These are phyloP conservation scores for Dothistroma septosporum DNA, from an alignment of 2,329 filamentous ascomycete species.

Conservation along the genomic window DNA sequence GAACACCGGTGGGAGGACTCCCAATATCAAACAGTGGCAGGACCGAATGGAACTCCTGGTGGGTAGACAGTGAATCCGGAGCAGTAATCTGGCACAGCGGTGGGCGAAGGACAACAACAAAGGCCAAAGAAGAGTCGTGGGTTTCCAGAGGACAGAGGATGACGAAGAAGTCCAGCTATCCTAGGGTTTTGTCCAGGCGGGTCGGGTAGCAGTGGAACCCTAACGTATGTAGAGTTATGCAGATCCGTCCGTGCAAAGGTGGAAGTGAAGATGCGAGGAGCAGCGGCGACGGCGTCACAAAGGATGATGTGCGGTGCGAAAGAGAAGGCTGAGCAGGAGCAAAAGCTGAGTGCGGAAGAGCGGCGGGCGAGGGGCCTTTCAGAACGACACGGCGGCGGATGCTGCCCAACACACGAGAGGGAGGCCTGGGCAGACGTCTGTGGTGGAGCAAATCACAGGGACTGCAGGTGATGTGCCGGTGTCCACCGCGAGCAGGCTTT, in stretches of 20 bases:
- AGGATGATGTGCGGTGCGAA: not conserved
- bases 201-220: slow-evolving; percentile 13
- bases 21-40: slow-evolving; percentile 1
- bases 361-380: not conserved
- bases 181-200: slow-evolving; percentile 10
- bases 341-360: not conserved
- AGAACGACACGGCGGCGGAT: not conserved
- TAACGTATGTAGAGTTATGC: slow-evolving; percentile 14
- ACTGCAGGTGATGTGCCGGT: not conserved
- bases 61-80: not conserved
- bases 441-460: not conserved
- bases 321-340: not conserved
- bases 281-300: not conserved
- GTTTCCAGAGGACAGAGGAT: slow-evolving; percentile 6
- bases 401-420: not conserved
- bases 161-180: slow-evolving; percentile 16
- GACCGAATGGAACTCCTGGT: not conserved
- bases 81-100: slow-evolving; percentile 8
- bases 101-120: slow-evolving; percentile 11
- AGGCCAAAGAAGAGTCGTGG: slow-evolving; percentile 11
- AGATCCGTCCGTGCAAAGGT: slow-evolving; percentile 9
- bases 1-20: not conserved
- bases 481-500: not conserved
- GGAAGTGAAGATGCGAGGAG: slow-evolving; percentile 4
- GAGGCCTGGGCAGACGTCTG: not conserved